A percentile compares a stretch with the other conserved stretches of the same genome.
These are phyloP conservation scores for Arthroderma sp. DNA, from an alignment of 2,329 filamentous ascomycete species.

Conservation along the genomic window DNA sequence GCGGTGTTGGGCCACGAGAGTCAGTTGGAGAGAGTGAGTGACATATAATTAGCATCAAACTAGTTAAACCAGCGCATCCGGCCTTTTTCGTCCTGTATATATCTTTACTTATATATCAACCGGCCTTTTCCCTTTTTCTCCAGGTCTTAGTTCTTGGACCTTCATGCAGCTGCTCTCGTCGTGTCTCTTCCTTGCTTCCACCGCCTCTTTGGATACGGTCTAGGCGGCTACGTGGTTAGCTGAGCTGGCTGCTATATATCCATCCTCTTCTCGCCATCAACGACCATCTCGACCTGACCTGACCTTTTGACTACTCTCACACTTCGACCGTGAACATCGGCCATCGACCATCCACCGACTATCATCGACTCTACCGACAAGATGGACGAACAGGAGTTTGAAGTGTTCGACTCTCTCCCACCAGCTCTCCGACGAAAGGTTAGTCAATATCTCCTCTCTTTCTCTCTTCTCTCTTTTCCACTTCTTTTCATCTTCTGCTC, in stretches of 20 bases:
- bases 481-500: not conserved
- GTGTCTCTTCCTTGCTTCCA: no score
- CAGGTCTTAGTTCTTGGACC: no score
- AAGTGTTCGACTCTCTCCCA: conserved; percentile 43
- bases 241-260: no score
- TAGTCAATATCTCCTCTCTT: conserved; percentile 22
- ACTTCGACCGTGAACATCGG: not conserved
- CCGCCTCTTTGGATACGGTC: no score
- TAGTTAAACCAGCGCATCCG: not conserved
- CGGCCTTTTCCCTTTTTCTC: no score
- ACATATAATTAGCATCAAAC: not conserved
- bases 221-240: no score
- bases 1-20: not conserved
- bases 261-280: no score
- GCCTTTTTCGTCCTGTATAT: no score
- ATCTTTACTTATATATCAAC: no score
- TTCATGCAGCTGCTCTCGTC: no score
- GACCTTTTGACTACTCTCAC: no score
- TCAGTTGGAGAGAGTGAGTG: not conserved
- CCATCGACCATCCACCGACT: not conserved
- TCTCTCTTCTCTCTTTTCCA: conserved; percentile 11
- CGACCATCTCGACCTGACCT: not conserved
- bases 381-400: conserved; percentile 8
- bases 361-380: not conserved
- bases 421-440: conserved; percentile 48